phyloP scores from a whole-genome alignment of 768 basidiomycete genomes.

The Boletus coccyginus region DNA sequence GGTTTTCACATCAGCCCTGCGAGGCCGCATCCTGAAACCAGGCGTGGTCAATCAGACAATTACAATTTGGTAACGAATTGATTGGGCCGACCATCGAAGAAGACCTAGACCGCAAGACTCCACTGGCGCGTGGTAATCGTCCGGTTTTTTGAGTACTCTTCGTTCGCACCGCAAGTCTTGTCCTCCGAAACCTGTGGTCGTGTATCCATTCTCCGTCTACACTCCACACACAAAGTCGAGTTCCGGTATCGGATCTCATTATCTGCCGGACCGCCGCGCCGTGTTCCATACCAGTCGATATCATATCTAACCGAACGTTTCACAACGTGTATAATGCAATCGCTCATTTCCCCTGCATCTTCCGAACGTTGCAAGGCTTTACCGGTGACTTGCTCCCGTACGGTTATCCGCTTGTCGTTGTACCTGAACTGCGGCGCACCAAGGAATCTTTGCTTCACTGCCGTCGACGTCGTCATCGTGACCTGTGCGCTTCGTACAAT shows the following conservation, averaged over 20 bases:
- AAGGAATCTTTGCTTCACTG: conserved; percentile 7
- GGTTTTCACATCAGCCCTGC: conserved; percentile 25
- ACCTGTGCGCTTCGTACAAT: conserved; percentile 10
- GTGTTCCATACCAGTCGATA: conserved; percentile 4
- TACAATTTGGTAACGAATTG: conserved; percentile 24
- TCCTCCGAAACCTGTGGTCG: conserved; percentile 16
- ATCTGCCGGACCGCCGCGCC: conserved; percentile 12
- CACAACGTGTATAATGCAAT: conserved; percentile 6
- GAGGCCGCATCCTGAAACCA: conserved; percentile 10
- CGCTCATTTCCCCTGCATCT: conserved; percentile 13
- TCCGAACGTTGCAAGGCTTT: conserved; percentile 4
- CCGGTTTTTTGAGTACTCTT: conserved; percentile 11
- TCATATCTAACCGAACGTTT: conserved; percentile 30
- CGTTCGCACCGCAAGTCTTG: conserved; percentile 1
- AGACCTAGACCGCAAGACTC: conserved; percentile 28
- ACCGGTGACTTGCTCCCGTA: conserved; percentile 1
- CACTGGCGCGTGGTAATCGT: conserved; percentile 28
- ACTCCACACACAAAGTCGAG: conserved; percentile 6
- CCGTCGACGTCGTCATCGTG: conserved; percentile 24
- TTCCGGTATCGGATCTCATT: conserved; percentile 26
- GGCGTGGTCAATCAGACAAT: conserved; percentile 11
- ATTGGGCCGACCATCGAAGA: conserved; percentile 8
- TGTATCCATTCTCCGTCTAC: conserved; percentile 3
- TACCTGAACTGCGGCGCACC: conserved; percentile 22
- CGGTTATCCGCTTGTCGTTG: conserved; percentile 13